Conservation (phyloP, 2,329 filamentous ascomycete genomes). For the Fusarium illudens region DNA sequence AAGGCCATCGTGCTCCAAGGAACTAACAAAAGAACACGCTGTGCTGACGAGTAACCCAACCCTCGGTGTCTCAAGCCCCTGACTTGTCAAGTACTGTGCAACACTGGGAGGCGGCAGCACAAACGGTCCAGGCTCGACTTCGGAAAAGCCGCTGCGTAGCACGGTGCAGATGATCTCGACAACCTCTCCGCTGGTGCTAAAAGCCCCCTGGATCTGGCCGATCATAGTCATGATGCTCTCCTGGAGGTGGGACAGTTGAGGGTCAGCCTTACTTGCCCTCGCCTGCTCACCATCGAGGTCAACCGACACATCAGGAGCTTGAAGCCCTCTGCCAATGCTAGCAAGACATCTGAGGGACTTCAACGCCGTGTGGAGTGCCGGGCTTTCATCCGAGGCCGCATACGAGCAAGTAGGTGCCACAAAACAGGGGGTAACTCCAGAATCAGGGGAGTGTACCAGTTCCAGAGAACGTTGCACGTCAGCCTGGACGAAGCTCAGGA, state of each 20-base stretch:
- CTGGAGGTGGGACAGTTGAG: conserved; percentile 50
- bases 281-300: conserved; percentile 66
- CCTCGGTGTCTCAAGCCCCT: conserved; percentile 68
- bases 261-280: conserved; percentile 7
- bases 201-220: conserved; percentile 57
- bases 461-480: conserved; percentile 55
- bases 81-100: conserved; percentile 71
- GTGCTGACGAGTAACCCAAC: conserved; percentile 75
- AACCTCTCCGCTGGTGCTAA: conserved; percentile 70
- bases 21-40: conserved; percentile 74
- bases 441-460: conserved; percentile 21
- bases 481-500: conserved; percentile 61
- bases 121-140: conserved; percentile 78
- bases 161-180: conserved; percentile 77
- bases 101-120: conserved; percentile 74
- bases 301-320: conserved; percentile 72
- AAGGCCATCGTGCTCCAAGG: conserved; percentile 57
- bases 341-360: conserved; percentile 72
- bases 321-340: conserved; percentile 76
- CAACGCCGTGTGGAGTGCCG: conserved; percentile 58
- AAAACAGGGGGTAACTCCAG: conserved; percentile 35
- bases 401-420: conserved; percentile 38
- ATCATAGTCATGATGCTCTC: conserved; percentile 57
- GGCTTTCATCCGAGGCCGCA: conserved; percentile 51
- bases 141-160: conserved; percentile 77